phyloP scores from a whole-genome alignment of 208 protist species.

The Acanthamoeba castellanii region DNA sequence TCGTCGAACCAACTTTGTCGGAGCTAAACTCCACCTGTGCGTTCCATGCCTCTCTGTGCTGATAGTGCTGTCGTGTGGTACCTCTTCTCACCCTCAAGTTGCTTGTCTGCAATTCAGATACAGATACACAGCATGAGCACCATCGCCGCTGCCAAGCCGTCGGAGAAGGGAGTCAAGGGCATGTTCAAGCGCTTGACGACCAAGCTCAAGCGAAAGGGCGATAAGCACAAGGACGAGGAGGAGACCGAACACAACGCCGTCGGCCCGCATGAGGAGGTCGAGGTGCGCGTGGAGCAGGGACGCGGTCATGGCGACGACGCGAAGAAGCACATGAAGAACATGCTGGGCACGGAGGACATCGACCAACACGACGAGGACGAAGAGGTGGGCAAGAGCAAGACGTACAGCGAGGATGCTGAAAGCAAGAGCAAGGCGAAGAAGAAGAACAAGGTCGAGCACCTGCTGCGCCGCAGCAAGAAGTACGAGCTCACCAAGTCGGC shows the following conservation, averaged over 20 bases:
- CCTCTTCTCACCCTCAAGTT: not conserved
- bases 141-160: not conserved
- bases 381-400: not conserved
- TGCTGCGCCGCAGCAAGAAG: slow-evolving; percentile 15
- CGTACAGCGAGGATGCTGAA: not conserved
- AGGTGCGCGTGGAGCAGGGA: not conserved
- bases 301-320: not conserved
- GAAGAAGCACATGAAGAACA: not conserved
- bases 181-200: slow-evolving; percentile 41
- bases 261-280: slow-evolving; percentile 14
- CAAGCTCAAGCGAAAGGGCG: slow-evolving; percentile 19
- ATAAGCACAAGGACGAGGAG: slow-evolving; percentile 21
- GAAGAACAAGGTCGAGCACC: slow-evolving; percentile 18
- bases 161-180: slow-evolving; percentile 43
- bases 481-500: slow-evolving; percentile 47
- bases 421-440: slow-evolving; percentile 8
- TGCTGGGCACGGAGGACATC: not conserved
- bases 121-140: slow-evolving; percentile 22
- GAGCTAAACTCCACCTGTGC: no score
- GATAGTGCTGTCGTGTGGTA: no score
- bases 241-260: not conserved
- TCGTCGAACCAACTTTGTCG: no score
- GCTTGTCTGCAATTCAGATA: not conserved
- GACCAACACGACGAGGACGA: not conserved
- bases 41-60: no score